Evolutionary conservation across 352 stramenopile genomes (phyloP).

Genomic region (Globisporangium barbulae): DNA sequence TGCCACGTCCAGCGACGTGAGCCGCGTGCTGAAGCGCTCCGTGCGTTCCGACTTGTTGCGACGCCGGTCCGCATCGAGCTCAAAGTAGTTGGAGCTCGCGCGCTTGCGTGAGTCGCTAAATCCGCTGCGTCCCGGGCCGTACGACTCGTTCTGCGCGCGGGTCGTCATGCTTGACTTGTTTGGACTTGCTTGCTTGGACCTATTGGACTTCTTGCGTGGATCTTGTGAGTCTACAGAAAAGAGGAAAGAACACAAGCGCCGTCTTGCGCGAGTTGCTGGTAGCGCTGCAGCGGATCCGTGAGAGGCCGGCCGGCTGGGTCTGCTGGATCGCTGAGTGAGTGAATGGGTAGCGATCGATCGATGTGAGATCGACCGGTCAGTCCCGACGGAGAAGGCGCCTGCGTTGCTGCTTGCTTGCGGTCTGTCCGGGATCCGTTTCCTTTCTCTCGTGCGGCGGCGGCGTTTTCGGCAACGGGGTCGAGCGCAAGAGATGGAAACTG

Average conservation of each 20-base stretch:
- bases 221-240: background rate
- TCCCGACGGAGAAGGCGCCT: background rate
- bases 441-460: background rate
- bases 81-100: conserved; percentile 84
- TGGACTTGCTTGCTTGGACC: background rate
- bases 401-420: background rate
- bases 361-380: background rate
- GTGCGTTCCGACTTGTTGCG: conserved; percentile 70
- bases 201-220: background rate
- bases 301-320: background rate
- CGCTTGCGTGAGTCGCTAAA: conserved; percentile 33
- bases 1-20: conserved; percentile 58
- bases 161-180: conserved; percentile 11
- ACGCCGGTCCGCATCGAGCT: conserved; percentile 67
- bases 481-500: conserved; percentile 11
- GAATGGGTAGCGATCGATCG: background rate
- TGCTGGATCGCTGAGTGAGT: no score
- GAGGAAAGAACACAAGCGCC: background rate
- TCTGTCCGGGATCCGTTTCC: conserved; percentile 1
- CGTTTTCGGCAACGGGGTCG: background rate
- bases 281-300: no score
- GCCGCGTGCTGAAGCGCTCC: conserved; percentile 51
- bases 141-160: conserved; percentile 14
- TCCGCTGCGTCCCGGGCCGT: background rate
- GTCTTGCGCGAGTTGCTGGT: no score